Percentiles rank a stretch among this genome's conserved stretches.
These are phyloP conservation scores for Carnegiea gigantea DNA, from an alignment of 179 eudicot genomes.

Conservation along the genomic window DNA sequence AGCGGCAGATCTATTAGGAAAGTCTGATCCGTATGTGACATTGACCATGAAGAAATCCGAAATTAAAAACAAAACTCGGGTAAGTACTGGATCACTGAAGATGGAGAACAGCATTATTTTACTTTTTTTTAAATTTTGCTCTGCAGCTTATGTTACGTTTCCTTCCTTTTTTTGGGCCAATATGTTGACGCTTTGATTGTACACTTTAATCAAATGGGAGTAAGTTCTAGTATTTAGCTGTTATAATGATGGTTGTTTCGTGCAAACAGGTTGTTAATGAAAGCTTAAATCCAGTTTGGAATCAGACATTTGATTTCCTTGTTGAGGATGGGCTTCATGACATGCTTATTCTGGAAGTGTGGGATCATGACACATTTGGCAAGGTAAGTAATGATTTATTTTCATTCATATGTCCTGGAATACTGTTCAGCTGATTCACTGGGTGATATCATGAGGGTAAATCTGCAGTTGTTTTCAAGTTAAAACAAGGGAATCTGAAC, in stretches of 20 bases:
- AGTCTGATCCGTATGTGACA: constrained; percentile 81
- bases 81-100: constrained; percentile 25
- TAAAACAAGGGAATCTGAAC: not conserved
- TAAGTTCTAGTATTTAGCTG: not conserved
- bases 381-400: constrained; percentile 48
- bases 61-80: constrained; percentile 66
- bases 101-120: not conserved
- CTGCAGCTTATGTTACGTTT: not conserved
- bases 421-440: not conserved
- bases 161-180: not conserved
- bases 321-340: constrained; percentile 90
- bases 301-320: constrained; percentile 86
- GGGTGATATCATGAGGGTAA: not conserved
- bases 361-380: constrained; percentile 89
- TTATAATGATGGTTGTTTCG: not conserved
- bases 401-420: not conserved
- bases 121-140: not conserved
- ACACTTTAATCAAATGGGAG: not conserved
- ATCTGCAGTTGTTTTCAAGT: not conserved
- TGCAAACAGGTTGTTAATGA: constrained; percentile 67
- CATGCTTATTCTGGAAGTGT: constrained; percentile 74
- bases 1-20: constrained; percentile 65
- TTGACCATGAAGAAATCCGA: constrained; percentile 64
- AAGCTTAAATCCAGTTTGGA: constrained; percentile 84
- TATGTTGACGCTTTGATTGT: too few species aligned